Base-by-base conservation (phyloP, 768 basidiomycete species). In the Mycena epipterygia region DNA sequence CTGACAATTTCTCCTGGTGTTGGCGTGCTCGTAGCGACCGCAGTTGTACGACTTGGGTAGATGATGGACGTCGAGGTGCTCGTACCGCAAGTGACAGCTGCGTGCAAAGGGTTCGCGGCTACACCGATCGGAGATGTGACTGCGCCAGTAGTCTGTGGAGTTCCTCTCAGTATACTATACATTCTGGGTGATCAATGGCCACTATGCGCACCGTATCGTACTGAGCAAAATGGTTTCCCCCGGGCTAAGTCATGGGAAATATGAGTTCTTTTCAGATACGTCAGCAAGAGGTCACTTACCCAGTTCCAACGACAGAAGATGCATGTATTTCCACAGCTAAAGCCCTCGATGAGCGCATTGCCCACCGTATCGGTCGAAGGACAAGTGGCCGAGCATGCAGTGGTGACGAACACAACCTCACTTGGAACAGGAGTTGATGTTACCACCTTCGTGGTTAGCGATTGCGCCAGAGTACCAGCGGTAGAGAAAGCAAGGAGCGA, bases 251-350 rank as follows among this genome's bases (percentile, higher is more conserved):
- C 57, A 58, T 29, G 57, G 39, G 57, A 58, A 23, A 25, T 33
- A 41, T 55, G n/a, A 55, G 53, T 23, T 41, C 23, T 27, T 58
- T 58, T 58, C 37, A 42, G 25, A 58, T 58, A 42, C n/a, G 41
- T 58, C 35, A 13, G 57, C 57, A 42, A 58, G 57, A 58, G 25
- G 57, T 39, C 23, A 41, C 57, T 41, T 58, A 42, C 57, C 57
- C 57, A 58, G 57, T 58, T 58, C 57, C 57, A 58, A 42, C 39
- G 57, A 58, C 57, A 58, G 41, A 58, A 58, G 37, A 58, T 25
- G 57, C 57, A 58, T 41, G 57, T 58, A 58, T 58, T 58, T 58
- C 57, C 57, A 42, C 57, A 58, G 37, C 57, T 58, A 42, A 58
- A 58, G 57, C 57, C 42, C 57, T 58, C 39, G 6, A 41, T 41